These are phyloP conservation scores for Tephrocybe sp. DNA, from an alignment of 768 basidiomycete genomes.

Conservation along the genomic window DNA sequence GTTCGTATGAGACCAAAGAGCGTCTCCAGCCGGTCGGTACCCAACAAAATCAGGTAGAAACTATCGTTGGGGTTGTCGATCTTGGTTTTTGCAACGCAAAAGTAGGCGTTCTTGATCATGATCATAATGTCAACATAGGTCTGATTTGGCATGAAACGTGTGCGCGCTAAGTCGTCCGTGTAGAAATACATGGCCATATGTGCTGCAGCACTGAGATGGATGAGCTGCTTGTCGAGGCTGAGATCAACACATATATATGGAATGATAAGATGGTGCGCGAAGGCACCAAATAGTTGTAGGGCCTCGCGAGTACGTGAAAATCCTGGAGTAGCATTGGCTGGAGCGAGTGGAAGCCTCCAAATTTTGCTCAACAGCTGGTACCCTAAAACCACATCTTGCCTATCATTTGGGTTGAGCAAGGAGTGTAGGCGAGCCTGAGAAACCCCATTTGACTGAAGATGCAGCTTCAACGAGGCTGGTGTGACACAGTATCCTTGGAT, in stretches of 20 bases:
- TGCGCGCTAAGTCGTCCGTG: not conserved
- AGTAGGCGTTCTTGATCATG: constrained; percentile 38
- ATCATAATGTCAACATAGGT: constrained; percentile 32
- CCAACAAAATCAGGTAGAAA: constrained; percentile 36
- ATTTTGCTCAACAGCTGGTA: no score
- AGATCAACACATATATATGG: constrained; percentile 30
- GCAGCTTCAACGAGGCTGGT: no score
- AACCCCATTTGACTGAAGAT: no score
- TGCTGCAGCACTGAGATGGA: constrained; percentile 30
- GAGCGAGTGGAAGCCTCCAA: no score
- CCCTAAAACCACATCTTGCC: constrained; percentile 20
- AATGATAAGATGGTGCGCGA: constrained; percentile 22
- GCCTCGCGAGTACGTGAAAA: constrained; percentile 20
- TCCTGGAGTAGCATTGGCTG: not conserved
- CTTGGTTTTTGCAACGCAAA: constrained; percentile 38
- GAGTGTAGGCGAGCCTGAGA: constrained; percentile 2
- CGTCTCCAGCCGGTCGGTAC: constrained; percentile 36
- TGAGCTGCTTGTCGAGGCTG: constrained; percentile 30
- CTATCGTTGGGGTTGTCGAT: constrained; percentile 26
- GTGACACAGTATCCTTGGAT: no score
- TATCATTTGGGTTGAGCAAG: constrained; percentile 23
- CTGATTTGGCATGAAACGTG: not conserved
- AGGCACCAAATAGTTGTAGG: constrained; percentile 21
- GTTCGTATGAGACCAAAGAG: constrained; percentile 35
- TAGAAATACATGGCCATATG: constrained; percentile 23